Conservation (phyloP, 129 eudicot species). For the Saussurea involucrata region DNA sequence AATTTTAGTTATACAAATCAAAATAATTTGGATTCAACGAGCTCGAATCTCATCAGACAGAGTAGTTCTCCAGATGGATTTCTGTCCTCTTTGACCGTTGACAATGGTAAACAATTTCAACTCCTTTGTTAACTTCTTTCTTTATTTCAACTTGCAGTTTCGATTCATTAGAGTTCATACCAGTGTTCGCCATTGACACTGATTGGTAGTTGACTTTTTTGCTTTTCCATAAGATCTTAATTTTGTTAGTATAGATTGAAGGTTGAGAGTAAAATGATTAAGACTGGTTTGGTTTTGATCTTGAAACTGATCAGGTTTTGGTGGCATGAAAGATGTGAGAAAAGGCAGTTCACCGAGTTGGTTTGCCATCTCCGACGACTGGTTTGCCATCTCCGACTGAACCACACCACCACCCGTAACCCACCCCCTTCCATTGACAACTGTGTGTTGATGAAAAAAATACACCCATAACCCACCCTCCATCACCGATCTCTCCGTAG, state of each 20-base stretch:
- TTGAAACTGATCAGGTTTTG: slow-evolving; percentile 45
- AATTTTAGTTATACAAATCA: slow-evolving; percentile 15
- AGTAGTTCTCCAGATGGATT: slow-evolving; percentile 88
- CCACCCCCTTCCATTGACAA: too few relatives aligned
- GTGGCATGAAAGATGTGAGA: slow-evolving; percentile 45
- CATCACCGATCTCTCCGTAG: too few relatives aligned
- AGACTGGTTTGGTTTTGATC: slow-evolving; percentile 5
- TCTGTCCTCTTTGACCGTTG: slow-evolving; percentile 40
- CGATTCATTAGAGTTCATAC: slow-evolving; percentile 12
- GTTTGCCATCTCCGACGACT: too few relatives aligned
- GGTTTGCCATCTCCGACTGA: too few relatives aligned
- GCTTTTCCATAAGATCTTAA: slow-evolving; percentile 7
- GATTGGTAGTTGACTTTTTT: slow-evolving; percentile 28
- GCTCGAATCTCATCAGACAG: slow-evolving; percentile 62
- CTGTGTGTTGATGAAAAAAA: too few relatives aligned
- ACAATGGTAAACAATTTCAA: slow-evolving; percentile 41
- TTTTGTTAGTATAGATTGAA: background rate
- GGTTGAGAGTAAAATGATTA: background rate
- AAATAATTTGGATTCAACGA: slow-evolving; percentile 21
- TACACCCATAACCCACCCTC: too few relatives aligned
- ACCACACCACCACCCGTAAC: too few relatives aligned
- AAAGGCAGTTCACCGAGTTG: slow-evolving; percentile 38
- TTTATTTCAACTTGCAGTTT: slow-evolving; percentile 31
- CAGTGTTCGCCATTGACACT: slow-evolving; percentile 2
- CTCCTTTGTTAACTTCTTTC: background rate